Evolutionary conservation across 1,139 yeast species (phyloP).

Genomic region (Pichia sp.): DNA sequence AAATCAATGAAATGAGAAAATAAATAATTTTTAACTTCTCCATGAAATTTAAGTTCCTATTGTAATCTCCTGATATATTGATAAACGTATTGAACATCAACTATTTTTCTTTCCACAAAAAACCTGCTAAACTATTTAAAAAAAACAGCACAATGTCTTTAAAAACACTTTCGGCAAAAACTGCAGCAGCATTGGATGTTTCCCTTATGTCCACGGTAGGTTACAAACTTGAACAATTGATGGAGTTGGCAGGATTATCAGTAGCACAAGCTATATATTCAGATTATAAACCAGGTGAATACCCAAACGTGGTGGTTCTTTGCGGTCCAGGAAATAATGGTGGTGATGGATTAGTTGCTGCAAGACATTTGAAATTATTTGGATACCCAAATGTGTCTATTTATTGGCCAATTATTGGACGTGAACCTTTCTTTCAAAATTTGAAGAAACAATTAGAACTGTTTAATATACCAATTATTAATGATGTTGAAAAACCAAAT

Average conservation of each 20-base stretch:
- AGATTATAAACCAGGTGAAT: slow-evolving; percentile 49
- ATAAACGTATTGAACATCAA: not conserved
- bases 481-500: slow-evolving; percentile 26
- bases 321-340: slow-evolving; percentile 97
- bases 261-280: slow-evolving; percentile 82
- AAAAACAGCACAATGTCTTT: slow-evolving; percentile 21
- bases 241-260: slow-evolving; percentile 94
- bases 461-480: slow-evolving; percentile 35
- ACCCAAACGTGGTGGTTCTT: slow-evolving; percentile 52
- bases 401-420: slow-evolving; percentile 59
- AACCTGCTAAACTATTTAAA: not conserved
- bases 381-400: slow-evolving; percentile 64
- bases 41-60: not conserved
- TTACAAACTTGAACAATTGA: slow-evolving; percentile 84
- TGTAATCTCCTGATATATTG: not conserved
- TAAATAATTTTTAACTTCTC: not conserved
- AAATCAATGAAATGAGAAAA: not conserved
- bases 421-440: slow-evolving; percentile 37
- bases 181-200: slow-evolving; percentile 74
- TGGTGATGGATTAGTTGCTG: slow-evolving; percentile 95
- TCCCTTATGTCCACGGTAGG: slow-evolving; percentile 79
- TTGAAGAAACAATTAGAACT: slow-evolving; percentile 55
- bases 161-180: slow-evolving; percentile 49
- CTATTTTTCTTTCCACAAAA: not conserved
- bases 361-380: slow-evolving; percentile 78